Evolutionary conservation across 2,329 filamentous ascomycete genomes (phyloP), one percentile per base, ranked within the genome.

Genomic region (Berkeleyomyces basicola): DNA sequence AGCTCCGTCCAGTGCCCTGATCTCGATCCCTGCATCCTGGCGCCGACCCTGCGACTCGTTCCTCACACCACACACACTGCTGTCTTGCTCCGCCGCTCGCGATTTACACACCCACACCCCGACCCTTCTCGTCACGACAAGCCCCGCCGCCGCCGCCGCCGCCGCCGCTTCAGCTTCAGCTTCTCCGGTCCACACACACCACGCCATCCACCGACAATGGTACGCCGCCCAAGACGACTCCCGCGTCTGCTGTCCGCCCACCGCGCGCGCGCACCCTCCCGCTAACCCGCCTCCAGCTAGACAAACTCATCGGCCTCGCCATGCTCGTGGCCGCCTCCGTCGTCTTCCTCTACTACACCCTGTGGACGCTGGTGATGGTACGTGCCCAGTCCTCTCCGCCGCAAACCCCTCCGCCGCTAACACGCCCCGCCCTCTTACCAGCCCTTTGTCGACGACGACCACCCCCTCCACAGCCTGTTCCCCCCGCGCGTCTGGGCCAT

Each of bases 341-440:
- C 73, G 78, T 84, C 70, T 84, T 84, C 70, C 76, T 81, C 70
- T 99, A 99, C 82, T 99, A 99, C 79, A 93, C 90, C 67, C 83
- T 96, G 75, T 99, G 93, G 93, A 96, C 93, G 37, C 81, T 99
- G 67, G 81, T 97, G 68, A 97, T 99, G 88, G 93, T 96, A 82
- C 64, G 76, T 70, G 31, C 11, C 4, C 23, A 37, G 11, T 31
- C 33, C 33, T 7, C 7, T 36, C 33, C 14, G 39, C 36, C 51
- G 36, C 33, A 11, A 61, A 47, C 60, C 23, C 23, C 23, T 2
- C 6, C 42, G 44, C 40, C 40, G 11, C 39, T 36, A 61, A 64
- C 58, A 51, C 47, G 42, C 63, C 58, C 63, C 57, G 42, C 58
- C 37, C 61, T n/a, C 37, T n/a, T 55, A 40, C 36, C 33, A 99